Conservation (phyloP, 2,329 filamentous ascomycete genomes). For the Botrytis aclada region DNA sequence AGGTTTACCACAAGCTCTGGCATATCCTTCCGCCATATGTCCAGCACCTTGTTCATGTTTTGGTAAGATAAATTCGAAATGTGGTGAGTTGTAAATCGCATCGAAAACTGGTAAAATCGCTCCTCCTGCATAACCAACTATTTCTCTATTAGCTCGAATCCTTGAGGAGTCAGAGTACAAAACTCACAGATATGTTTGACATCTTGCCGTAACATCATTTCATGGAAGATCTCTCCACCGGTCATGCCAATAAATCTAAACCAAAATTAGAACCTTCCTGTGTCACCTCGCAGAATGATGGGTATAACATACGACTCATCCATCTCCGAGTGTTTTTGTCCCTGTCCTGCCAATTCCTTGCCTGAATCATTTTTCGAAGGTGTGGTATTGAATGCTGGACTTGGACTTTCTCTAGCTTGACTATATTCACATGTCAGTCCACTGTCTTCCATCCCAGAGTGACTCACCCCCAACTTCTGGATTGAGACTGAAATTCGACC, state of each 20-base stretch:
- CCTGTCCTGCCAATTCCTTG: constrained; percentile 56
- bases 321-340: constrained; percentile 59
- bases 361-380: constrained; percentile 40
- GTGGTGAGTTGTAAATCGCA: constrained; percentile 95
- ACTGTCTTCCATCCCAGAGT: not conserved
- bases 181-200: constrained; percentile 92
- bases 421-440: constrained; percentile 38
- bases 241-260: constrained; percentile 85
- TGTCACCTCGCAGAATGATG: constrained; percentile 20
- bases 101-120: constrained; percentile 98
- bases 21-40: constrained; percentile 98
- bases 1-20: constrained; percentile 86
- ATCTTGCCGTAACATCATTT: constrained; percentile 93
- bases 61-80: constrained; percentile 94
- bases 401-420: constrained; percentile 57
- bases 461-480: not conserved
- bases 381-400: constrained; percentile 56
- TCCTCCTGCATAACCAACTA: constrained; percentile 87
- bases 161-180: constrained; percentile 11
- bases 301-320: constrained; percentile 69
- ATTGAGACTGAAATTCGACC: not conserved
- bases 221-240: constrained; percentile 95
- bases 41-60: constrained; percentile 97
- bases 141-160: constrained; percentile 24
- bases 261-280: constrained; percentile 3